Evolutionary conservation across 2,329 filamentous ascomycete species (phyloP).

Genomic region (Colletotrichum limetticola): DNA sequence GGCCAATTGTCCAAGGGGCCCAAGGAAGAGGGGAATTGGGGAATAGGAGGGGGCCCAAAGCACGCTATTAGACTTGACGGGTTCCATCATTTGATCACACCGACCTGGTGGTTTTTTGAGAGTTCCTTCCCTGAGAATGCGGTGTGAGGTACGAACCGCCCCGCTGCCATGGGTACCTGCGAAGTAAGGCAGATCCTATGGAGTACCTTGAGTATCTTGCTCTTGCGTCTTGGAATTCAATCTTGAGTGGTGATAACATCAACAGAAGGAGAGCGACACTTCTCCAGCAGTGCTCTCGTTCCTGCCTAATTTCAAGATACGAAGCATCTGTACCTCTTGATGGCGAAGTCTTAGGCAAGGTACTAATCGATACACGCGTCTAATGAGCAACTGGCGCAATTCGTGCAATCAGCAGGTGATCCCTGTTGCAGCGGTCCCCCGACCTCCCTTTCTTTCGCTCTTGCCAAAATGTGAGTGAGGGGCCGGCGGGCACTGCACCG

Average conservation of each 20-base stretch:
- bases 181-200: background rate
- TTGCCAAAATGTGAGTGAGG: constrained; percentile 16
- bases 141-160: constrained; percentile 9
- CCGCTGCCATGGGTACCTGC: background rate
- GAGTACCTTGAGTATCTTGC: background rate
- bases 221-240: background rate
- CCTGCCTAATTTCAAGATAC: background rate
- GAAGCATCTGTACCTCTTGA: background rate
- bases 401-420: constrained; percentile 18
- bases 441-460: constrained; percentile 17
- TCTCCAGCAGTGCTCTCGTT: background rate
- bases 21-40: constrained; percentile 13
- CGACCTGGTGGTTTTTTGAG: background rate
- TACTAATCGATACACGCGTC: background rate
- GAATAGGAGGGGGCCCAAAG: constrained; percentile 12
- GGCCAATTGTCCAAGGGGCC: constrained; percentile 10
- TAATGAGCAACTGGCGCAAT: background rate
- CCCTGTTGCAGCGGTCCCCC: constrained; percentile 13
- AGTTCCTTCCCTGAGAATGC: background rate
- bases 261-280: background rate
- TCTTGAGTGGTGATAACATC: background rate
- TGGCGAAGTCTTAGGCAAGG: background rate
- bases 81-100: constrained; percentile 33
- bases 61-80: constrained; percentile 30
- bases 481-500: constrained; percentile 18